These are phyloP conservation scores for Fusarium metavorans DNA, from an alignment of 2,329 filamentous ascomycete genomes.

Conservation along the genomic window DNA sequence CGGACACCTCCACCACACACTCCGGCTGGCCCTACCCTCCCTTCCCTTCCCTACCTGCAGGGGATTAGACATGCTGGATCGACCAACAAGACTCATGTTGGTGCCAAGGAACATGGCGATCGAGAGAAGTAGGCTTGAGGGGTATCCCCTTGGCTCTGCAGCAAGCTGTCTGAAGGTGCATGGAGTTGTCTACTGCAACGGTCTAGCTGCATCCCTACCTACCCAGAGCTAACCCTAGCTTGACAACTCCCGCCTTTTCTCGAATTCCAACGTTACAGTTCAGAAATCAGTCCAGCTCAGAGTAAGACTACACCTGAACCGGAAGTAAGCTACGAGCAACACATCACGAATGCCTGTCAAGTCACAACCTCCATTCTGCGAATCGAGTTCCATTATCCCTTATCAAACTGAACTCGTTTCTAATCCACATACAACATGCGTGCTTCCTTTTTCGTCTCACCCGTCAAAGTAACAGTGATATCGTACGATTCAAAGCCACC, in stretches of 20 bases:
- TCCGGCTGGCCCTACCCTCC: neutral
- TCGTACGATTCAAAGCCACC: slow-evolving; percentile 25
- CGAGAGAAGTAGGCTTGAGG: neutral
- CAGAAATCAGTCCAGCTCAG: neutral
- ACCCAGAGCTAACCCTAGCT: neutral
- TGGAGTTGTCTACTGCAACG: neutral
- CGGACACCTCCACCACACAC: neutral
- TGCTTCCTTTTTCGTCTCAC: slow-evolving; percentile 9
- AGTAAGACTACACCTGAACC: neutral
- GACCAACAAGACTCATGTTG: neutral
- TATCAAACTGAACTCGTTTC: slow-evolving; percentile 34
- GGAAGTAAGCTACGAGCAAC: neutral
- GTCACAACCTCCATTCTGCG: neutral
- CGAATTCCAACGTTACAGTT: neutral
- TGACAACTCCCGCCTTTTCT: neutral
- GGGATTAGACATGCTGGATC: neutral
- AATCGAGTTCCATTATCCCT: slow-evolving; percentile 8
- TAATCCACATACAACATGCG: slow-evolving; percentile 18
- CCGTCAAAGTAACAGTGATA: slow-evolving; percentile 20
- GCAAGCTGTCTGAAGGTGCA: neutral
- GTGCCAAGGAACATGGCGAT: slow-evolving; percentile 1
- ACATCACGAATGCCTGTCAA: neutral
- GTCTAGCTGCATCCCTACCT: neutral
- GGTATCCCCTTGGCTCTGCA: neutral
- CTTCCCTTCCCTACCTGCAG: neutral